Percentiles rank a stretch among this genome's conserved stretches.
These are phyloP conservation scores for Escallonia herrerae DNA, from an alignment of 129 eudicot species.

Conservation along the genomic window DNA sequence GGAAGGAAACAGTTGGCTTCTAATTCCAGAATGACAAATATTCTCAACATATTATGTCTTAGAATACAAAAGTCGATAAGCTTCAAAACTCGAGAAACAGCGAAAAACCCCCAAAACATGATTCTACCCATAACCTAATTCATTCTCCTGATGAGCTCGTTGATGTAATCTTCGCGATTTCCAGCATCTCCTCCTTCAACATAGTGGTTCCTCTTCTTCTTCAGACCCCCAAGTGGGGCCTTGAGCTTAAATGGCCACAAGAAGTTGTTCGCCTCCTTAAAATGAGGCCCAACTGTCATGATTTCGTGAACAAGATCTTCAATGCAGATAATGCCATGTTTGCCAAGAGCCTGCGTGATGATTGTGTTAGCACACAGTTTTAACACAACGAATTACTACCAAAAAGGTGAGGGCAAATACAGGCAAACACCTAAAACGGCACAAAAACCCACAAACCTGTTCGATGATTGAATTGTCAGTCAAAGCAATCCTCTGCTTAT, in stretches of 20 bases:
- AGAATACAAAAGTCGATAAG: no score
- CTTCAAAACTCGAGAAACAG: no score
- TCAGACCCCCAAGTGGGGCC: slow-evolving; percentile 75
- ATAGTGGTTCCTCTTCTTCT: slow-evolving; percentile 76
- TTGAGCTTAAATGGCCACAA: slow-evolving; percentile 73
- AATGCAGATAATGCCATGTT: slow-evolving; percentile 59
- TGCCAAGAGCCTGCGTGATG: slow-evolving; percentile 47
- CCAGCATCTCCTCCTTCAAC: slow-evolving; percentile 94
- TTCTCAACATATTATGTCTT: no score
- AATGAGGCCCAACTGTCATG: slow-evolving; percentile 77
- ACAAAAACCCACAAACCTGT: slow-evolving; percentile 30
- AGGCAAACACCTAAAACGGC: background rate
- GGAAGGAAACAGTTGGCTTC: no score
- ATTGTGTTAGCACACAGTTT: background rate
- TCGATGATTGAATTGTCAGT: slow-evolving; percentile 63
- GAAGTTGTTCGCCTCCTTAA: slow-evolving; percentile 76
- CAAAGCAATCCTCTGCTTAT: slow-evolving; percentile 60
- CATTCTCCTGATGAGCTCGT: slow-evolving; percentile 83
- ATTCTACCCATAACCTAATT: slow-evolving; percentile 20
- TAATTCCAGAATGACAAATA: no score
- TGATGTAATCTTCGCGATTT: slow-evolving; percentile 67
- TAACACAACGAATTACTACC: background rate
- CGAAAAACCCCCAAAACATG: no score
- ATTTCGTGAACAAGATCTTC: slow-evolving; percentile 77
- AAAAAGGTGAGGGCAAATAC: background rate